phyloP scores from a whole-genome alignment of 129 eudicot genomes.

The Lactuca sativa region DNA sequence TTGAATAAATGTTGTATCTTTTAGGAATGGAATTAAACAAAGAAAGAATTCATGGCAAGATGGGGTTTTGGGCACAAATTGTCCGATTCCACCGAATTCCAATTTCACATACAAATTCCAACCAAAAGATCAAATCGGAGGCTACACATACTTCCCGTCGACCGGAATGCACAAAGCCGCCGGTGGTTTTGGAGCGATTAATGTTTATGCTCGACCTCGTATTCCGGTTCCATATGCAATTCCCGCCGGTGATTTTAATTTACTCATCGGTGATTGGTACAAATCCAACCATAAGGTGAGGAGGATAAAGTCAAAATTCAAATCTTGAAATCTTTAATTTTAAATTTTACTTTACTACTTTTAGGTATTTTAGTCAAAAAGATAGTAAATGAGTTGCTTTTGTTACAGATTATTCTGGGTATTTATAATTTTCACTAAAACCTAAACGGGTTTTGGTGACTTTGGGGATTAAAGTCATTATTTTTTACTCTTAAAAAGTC shows the following conservation, averaged over 20 bases:
- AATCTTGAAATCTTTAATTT: constrained; percentile 3
- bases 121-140: constrained; percentile 92
- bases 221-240: constrained; percentile 83
- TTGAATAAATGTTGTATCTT: not conserved
- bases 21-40: constrained; percentile 94
- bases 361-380: not conserved
- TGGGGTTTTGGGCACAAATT: constrained; percentile 95
- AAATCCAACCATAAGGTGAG: constrained; percentile 76
- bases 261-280: constrained; percentile 96
- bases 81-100: constrained; percentile 89
- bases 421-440: not conserved
- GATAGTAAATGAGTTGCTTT: not conserved
- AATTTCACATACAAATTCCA: constrained; percentile 89
- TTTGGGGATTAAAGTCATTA: not conserved
- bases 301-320: constrained; percentile 26
- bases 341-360: not conserved
- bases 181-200: constrained; percentile 95
- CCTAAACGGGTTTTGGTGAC: constrained; percentile 1
- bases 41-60: constrained; percentile 99
- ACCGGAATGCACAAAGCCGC: constrained; percentile 87
- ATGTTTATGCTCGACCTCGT: constrained; percentile 76
- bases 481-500: constrained; percentile 15
- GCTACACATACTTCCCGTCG: constrained; percentile 91
- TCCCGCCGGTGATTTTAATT: constrained; percentile 82
- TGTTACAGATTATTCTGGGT: constrained; percentile 1